These are phyloP conservation scores for Penicillium roqueforti DNA, from an alignment of 495 filamentous ascomycete species.

Conservation along the genomic window DNA sequence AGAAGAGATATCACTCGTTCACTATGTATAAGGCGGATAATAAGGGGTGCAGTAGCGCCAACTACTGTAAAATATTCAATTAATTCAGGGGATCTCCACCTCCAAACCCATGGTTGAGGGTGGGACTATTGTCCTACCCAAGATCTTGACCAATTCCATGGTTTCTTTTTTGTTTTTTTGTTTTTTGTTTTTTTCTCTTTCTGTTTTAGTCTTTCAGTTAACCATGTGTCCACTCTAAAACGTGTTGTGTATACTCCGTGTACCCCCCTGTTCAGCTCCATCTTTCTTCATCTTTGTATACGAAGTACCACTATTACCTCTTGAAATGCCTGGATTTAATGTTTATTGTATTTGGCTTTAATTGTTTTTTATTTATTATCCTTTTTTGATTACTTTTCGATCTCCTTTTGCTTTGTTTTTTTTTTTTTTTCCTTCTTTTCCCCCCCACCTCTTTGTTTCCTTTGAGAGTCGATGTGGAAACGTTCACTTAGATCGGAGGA, in stretches of 20 bases:
- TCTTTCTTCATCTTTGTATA: too few relatives aligned
- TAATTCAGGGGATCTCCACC: conserved; percentile 4
- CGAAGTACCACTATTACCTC: too few relatives aligned
- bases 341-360: conserved; percentile 1
- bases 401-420: neutral
- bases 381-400: neutral
- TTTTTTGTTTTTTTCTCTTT: neutral
- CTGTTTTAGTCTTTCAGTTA: too few relatives aligned
- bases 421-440: neutral
- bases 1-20: too few relatives aligned
- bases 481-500: conserved; percentile 44
- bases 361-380: neutral
- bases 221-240: too few relatives aligned
- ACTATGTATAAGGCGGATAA: too few relatives aligned
- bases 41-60: too few relatives aligned
- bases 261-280: too few relatives aligned
- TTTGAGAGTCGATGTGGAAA: conserved; percentile 45
- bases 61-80: too few relatives aligned
- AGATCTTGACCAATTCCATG: neutral
- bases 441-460: conserved; percentile 16
- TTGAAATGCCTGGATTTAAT: neutral
- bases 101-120: neutral
- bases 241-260: too few relatives aligned
- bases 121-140: neutral
- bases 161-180: neutral